Percentiles rank a stretch among this genome's conserved stretches.
phyloP scores from a whole-genome alignment of 208 protist genomes.

The Leishmania amazonensis region DNA sequence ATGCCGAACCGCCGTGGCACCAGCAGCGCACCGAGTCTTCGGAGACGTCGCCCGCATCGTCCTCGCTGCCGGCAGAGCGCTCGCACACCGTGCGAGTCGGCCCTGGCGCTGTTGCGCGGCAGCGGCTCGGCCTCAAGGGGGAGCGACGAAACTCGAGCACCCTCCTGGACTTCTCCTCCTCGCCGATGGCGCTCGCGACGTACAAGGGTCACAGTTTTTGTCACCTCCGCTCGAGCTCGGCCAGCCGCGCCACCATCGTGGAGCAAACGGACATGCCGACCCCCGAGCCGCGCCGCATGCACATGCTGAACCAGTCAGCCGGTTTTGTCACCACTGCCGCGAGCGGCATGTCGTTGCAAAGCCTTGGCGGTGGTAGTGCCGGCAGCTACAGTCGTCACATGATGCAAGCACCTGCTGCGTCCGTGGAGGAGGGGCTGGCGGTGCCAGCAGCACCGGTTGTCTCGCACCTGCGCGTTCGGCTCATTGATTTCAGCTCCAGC shows the following conservation, averaged over 20 bases:
- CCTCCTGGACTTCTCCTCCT: constrained; percentile 12
- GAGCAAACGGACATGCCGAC: constrained; percentile 26
- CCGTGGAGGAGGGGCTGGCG: background rate
- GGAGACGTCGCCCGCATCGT: background rate
- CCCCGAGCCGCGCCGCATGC: constrained; percentile 37
- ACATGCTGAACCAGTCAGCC: constrained; percentile 33
- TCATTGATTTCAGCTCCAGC: constrained; percentile 98
- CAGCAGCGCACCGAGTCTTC: constrained; percentile 17
- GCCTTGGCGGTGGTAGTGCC: background rate
- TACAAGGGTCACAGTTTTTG: constrained; percentile 20
- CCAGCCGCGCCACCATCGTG: constrained; percentile 18
- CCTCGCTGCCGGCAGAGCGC: constrained; percentile 11
- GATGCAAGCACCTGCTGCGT: background rate
- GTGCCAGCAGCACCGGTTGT: background rate
- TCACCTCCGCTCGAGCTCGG: constrained; percentile 19
- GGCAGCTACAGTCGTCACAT: background rate
- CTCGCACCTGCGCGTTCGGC: constrained; percentile 80
- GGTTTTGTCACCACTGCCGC: constrained; percentile 14
- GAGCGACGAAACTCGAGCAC: constrained; percentile 8
- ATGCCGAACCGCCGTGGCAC: constrained; percentile 11
- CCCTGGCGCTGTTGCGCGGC: constrained; percentile 10
- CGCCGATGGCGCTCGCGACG: background rate
- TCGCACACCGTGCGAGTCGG: constrained; percentile 24
- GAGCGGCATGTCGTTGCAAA: background rate
- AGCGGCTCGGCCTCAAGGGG: constrained; percentile 11